phyloP scores from a whole-genome alignment of 1,139 yeast genomes.

The Geotrichum bryndzae region DNA sequence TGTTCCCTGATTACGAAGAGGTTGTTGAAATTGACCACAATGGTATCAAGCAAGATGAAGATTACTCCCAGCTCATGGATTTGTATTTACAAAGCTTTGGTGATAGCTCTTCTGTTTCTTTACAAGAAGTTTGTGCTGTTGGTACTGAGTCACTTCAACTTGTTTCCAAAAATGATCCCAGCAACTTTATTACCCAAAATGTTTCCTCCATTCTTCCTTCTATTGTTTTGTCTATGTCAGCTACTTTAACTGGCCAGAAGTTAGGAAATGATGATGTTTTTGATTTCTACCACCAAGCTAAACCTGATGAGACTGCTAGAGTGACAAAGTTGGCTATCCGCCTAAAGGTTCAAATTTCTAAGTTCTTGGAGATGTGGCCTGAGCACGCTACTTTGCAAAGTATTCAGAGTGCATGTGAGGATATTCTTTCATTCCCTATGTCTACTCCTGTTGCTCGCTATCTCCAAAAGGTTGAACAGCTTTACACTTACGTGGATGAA shows the following conservation, averaged over 20 bases:
- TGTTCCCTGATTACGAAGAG: conserved; percentile 88
- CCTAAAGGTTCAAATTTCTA: conserved; percentile 44
- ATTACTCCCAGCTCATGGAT: conserved; percentile 11
- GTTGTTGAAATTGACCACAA: conserved; percentile 22
- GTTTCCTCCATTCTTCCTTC: conserved; percentile 15
- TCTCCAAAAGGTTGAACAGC: conserved; percentile 79
- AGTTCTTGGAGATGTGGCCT: conserved; percentile 74
- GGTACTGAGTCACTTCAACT: conserved; percentile 16
- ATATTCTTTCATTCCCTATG: conserved; percentile 57
- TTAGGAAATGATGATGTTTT: conserved; percentile 28
- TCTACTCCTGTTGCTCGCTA: conserved; percentile 70
- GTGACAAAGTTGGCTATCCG: conserved; percentile 51
- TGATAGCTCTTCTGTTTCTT: conserved; percentile 7
- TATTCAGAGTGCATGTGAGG: conserved; percentile 58
- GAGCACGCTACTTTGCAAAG: conserved; percentile 87
- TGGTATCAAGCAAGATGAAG: conserved; percentile 11
- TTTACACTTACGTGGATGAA: conserved; percentile 73
- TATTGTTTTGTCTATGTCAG: conserved; percentile 5
- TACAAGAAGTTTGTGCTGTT: conserved; percentile 5
- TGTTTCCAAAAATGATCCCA: conserved; percentile 9
- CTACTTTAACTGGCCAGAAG: conserved; percentile 15
- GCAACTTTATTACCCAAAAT: conserved; percentile 9
- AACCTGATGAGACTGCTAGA: conserved; percentile 52
- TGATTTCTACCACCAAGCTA: conserved; percentile 67
- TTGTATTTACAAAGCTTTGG: conserved; percentile 14